Evolutionary conservation across 2,329 filamentous ascomycete species (phyloP).

Genomic region (Sclerotinia nivalis): DNA sequence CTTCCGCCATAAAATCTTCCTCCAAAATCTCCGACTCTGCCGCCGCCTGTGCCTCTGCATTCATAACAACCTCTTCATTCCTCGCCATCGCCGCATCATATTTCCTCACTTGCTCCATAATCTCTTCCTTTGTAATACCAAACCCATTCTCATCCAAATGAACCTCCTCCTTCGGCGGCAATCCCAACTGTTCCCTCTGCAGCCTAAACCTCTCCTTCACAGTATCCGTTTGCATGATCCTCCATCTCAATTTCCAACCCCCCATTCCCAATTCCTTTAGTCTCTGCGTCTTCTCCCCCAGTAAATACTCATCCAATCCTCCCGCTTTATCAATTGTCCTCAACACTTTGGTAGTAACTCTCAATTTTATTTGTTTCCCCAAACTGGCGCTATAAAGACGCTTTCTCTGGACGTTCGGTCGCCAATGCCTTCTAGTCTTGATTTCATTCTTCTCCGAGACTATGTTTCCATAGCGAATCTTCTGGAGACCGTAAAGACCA

Average conservation of each 20-base stretch:
- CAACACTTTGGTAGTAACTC: conserved; percentile 69
- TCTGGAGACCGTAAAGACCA: conserved; percentile 68
- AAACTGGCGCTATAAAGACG: conserved; percentile 66
- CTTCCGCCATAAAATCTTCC: conserved; percentile 43
- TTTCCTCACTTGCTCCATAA: conserved; percentile 43
- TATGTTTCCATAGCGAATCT: conserved; percentile 78
- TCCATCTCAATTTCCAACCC: conserved; percentile 89
- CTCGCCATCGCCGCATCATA: conserved; percentile 49
- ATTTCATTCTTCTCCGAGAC: conserved; percentile 66
- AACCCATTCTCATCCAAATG: conserved; percentile 44
- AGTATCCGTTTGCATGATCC: conserved; percentile 75
- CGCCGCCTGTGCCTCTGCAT: conserved; percentile 41
- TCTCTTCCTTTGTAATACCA: conserved; percentile 39
- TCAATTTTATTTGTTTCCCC: conserved; percentile 62
- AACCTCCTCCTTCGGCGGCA: conserved; percentile 53
- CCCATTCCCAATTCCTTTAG: conserved; percentile 85
- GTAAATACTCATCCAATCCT: conserved; percentile 86
- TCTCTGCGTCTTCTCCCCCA: conserved; percentile 74
- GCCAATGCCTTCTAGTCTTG: conserved; percentile 73
- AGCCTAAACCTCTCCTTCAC: conserved; percentile 66
- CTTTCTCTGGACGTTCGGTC: conserved; percentile 67
- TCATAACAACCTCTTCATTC: conserved; percentile 44
- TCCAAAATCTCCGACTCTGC: conserved; percentile 45
- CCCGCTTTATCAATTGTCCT: conserved; percentile 80
- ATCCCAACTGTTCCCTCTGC: conserved; percentile 65